A percentile compares a stretch with the other conserved stretches of the same genome.
phyloP scores from a whole-genome alignment of 2,329 filamentous ascomycete species.

The Ascochyta viciae-villosae region DNA sequence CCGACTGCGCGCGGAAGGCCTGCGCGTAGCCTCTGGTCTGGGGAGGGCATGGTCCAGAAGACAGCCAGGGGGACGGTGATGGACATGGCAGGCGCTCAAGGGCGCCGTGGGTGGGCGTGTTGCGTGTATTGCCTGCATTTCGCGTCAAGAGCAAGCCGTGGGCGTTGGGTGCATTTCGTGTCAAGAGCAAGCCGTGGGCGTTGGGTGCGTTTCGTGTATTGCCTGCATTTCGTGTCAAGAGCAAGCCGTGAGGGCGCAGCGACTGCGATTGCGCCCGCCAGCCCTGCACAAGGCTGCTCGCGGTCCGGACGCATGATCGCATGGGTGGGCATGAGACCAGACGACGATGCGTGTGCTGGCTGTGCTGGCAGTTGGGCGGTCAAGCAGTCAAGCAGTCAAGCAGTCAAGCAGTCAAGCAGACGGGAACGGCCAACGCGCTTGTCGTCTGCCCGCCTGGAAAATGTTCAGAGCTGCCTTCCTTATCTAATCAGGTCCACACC shows the following conservation, averaged over 20 bases:
- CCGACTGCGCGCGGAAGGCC: constrained; percentile 52
- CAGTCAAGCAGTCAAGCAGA: too few relatives aligned
- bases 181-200: not conserved
- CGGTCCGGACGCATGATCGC: constrained; percentile 58
- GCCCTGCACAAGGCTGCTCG: constrained; percentile 50
- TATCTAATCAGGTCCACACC: constrained; percentile 12
- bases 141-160: not conserved
- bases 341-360: constrained; percentile 1
- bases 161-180: not conserved
- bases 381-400: too few relatives aligned
- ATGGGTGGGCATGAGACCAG: constrained; percentile 50
- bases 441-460: constrained; percentile 2
- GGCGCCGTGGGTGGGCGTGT: constrained; percentile 9
- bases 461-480: constrained; percentile 4
- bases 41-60: too few relatives aligned
- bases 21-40: constrained; percentile 39
- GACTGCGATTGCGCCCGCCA: constrained; percentile 40
- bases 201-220: too few relatives aligned
- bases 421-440: not conserved
- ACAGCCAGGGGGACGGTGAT: not conserved
- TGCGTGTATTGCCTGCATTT: not conserved
- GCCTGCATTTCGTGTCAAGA: too few relatives aligned
- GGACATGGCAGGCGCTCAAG: constrained; percentile 43
- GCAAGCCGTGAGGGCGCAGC: constrained; percentile 27
- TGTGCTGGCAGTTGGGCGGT: not conserved